Evolutionary conservation across 345 rosid genomes (phyloP), one percentile per base, ranked within the genome.

Genomic region (Ceriops decandra): DNA sequence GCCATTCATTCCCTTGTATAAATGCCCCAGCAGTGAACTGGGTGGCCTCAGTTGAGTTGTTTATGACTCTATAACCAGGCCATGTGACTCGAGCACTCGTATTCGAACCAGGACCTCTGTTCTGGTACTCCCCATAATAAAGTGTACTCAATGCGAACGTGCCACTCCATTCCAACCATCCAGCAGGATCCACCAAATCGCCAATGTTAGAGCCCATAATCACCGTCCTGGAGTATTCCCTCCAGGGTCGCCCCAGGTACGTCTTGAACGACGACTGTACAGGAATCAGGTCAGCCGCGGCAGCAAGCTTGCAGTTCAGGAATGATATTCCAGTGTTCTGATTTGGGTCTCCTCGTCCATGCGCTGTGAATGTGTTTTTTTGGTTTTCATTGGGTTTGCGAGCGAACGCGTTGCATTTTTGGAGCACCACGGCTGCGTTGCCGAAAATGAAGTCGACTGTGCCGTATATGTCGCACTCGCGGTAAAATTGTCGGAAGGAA

Each of bases 181-280:
- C 96, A 0, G 82, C 90, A 0, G 96, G 90, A 35, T 86, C 82
- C 5, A 92, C 80, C 66, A 80, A 28, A 64, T 85, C 93, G 38
- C 81, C 96, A n/a, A 92, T 85, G 24, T 76, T 60, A 0, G 90
- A 88, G 28, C 62, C 65, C 20, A 92, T 33, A 13, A 74, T 59
- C 57, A 85, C 90, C 2, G 95, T 92, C 81, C 98, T 82, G 0
- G 98, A 92, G 63, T 81, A 90, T 58, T 69, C 72, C 64, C 75
- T 90, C 98, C 96, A 92, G 0, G 98, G 98, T 33, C 98, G 86
- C 2, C 96, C 98, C 13, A 90, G 71, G 72, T 81, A 92, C 0
- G 88, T 84, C 68, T 76, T 63, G 76, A 83, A 85, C 10, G 73
- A 52, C 2, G 84, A 69, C 68, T 82, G 75, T 0, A 74, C 85